Evolutionary conservation across 768 basidiomycete species (phyloP), one percentile per base, ranked within the genome.

Genomic region (Trametes villosa): DNA sequence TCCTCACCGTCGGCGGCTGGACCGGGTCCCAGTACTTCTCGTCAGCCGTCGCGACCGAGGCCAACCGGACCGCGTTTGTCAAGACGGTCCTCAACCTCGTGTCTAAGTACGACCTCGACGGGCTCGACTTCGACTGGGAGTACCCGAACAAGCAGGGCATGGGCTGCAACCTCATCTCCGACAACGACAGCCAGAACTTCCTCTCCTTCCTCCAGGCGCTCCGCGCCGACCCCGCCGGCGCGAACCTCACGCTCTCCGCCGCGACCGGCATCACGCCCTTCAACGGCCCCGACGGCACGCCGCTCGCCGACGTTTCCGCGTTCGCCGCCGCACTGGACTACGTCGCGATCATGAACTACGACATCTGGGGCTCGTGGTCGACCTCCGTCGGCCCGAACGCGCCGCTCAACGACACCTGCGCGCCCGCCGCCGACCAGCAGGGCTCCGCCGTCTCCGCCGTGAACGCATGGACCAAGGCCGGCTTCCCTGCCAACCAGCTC

Each of bases 401-500:
- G 4, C 94, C 96, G 11, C 79, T 97, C 48, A 77, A 86, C 57
- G 88, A 97, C 75, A 78, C 82, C 1, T 97, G 96, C 71, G 83
- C 86, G 0, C 74, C 86, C 33, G 66, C 79, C 0, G 75, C 73
- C 8, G 76, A 84, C 55, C 87, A 85, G 57, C 76, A 78, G 46
- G 93, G 94, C 6, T 97, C 94, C 34, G 95, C 91, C 18, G 78
- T 81, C 31, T 88, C 89, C 5, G 88, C 91, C 3, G 83, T 98
- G 44, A 71, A 78, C 15, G 83, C 84, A 8, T 98, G 96, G 96
- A 85, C 81, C 0, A 61, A 64, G 0, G 94, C 94, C 38, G 89
- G 90, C 12, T 88, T 98, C 76, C 90, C 94, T n/a, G 76, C 80
- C 4, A 73, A 71, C 54, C 75, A 91, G 76, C 86, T 98, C 61